phyloP scores from a whole-genome alignment of 1,284 basidiomycete genomes.

The Puccinia hordei region DNA sequence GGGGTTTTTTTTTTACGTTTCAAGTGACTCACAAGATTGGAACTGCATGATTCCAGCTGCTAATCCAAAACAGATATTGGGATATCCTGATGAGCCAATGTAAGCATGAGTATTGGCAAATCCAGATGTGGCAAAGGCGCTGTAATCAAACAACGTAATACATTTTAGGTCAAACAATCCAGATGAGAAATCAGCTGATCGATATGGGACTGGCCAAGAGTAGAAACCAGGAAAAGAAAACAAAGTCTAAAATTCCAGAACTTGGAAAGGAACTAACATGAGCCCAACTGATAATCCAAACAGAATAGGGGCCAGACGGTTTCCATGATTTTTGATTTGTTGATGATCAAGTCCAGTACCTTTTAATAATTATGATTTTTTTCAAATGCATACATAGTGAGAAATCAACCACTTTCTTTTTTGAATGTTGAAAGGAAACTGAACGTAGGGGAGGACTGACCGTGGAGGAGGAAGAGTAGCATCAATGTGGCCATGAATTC shows the following conservation, averaged over 20 bases:
- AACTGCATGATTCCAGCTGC: slow-evolving; percentile 41
- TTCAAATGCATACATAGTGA: neutral
- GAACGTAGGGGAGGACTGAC: neutral
- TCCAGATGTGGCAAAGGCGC: slow-evolving; percentile 37
- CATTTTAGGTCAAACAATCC: neutral
- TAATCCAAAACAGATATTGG: slow-evolving; percentile 44
- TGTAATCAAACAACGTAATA: neutral
- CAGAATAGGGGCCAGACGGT: slow-evolving; percentile 17
- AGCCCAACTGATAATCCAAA: slow-evolving; percentile 42
- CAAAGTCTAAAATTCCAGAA: neutral
- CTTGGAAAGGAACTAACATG: slow-evolving; percentile 5
- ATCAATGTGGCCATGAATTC: slow-evolving; percentile 42
- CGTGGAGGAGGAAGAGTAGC: slow-evolving; percentile 21
- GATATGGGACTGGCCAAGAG: neutral
- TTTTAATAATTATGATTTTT: too few relatives aligned
- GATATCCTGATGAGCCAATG: slow-evolving; percentile 41
- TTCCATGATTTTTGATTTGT: slow-evolving; percentile 3
- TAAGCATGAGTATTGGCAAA: slow-evolving; percentile 31
- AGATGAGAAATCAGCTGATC: neutral
- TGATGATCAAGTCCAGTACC: slow-evolving; percentile 29
- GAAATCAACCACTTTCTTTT: neutral
- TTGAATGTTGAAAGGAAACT: neutral
- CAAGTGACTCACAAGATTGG: slow-evolving; percentile 38
- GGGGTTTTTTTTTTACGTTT: neutral
- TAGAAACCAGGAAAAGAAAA: neutral